Base-by-base conservation (phyloP, 2,329 filamentous ascomycete species). In the Aspergillus niger region DNA sequence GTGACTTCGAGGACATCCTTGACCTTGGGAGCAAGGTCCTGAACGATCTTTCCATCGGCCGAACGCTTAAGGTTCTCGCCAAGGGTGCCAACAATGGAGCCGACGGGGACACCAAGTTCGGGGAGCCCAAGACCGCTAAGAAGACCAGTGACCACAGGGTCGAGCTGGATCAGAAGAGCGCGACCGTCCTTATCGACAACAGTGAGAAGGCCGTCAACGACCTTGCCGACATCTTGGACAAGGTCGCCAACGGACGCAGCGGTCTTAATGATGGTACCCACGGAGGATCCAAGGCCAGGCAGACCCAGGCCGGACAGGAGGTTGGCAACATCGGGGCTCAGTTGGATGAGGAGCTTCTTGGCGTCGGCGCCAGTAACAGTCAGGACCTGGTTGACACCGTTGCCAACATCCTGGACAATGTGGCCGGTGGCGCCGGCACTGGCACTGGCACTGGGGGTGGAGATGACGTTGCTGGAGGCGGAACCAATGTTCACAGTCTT, bases 221-320 rank as follows among this genome's bases (percentile, higher is more conserved):
- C 22, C 28, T 63, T 63, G 43, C 60, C 71, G 50, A 70, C 63
- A 55, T 70, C 66, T 41, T 65, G 60, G 58, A 72, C 51, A 11
- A 72, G 65, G 47, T 65, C 67, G 63, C 71, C 72, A 38, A 72
- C 65, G 49, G 53, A 55, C 59, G 59, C 62, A 56, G 70, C 72
- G 36, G 69, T 69, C 51, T 65, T 64, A 32, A 74, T 64, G 11
- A 74, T 57, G 17, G 61, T 59, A 47, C 72, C 72, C 26, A 72
- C 65, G 38, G 71, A 65, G 30, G 32, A 65, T 30, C 66, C 70
- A 32, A 72, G 65, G 28, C 44, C 67, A 32, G 58, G 50, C 36
- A 74, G 70, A 32, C 71, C 70, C 6, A 74, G 71, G 58, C 71
- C 66, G 30, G 66, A 60, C 58, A 74, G 61, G 38, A 74, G 70